A percentile compares a stretch with the other conserved stretches of the same genome.
These are phyloP conservation scores for Tylopilus intermedius DNA, from an alignment of 768 basidiomycete species.

Conservation along the genomic window DNA sequence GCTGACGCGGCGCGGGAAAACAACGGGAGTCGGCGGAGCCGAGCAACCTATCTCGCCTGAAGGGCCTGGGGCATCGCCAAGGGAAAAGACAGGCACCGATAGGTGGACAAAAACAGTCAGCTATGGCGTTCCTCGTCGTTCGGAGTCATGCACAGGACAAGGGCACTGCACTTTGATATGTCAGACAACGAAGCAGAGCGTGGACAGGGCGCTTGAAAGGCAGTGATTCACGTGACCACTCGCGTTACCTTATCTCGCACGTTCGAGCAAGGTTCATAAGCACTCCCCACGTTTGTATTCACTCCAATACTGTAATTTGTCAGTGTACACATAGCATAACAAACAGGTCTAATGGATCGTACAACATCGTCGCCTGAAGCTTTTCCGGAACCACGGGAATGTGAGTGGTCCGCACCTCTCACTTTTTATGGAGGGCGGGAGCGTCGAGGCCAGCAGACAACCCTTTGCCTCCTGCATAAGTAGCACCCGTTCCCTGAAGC, in stretches of 20 bases:
- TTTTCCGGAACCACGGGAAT: conserved; percentile 3
- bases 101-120: conserved; percentile 5
- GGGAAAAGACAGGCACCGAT: background rate
- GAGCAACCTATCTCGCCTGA: conserved; percentile 9
- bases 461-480: conserved; percentile 75
- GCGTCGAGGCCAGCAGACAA: conserved; percentile 71
- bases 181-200: conserved; percentile 3
- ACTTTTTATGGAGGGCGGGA: conserved; percentile 71
- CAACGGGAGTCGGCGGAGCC: conserved; percentile 15
- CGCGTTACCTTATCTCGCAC: conserved; percentile 24
- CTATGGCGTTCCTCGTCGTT: conserved; percentile 7
- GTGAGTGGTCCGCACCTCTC: conserved; percentile 15
- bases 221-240: conserved; percentile 20
- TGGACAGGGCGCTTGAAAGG: conserved; percentile 8
- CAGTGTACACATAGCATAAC: conserved; percentile 23
- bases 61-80: background rate
- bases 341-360: conserved; percentile 26
- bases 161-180: conserved; percentile 23
- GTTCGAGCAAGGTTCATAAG: conserved; percentile 4
- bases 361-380: conserved; percentile 17
- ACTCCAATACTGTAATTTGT: conserved; percentile 16
- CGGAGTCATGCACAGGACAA: conserved; percentile 16
- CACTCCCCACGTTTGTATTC: conserved; percentile 13
- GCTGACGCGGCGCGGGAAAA: conserved; percentile 15
- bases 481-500: conserved; percentile 54